Evolutionary conservation across 176 grass and related monocot genomes (phyloP), one percentile per base, ranked within the genome.

Genomic region (Elymus sibiricus): DNA sequence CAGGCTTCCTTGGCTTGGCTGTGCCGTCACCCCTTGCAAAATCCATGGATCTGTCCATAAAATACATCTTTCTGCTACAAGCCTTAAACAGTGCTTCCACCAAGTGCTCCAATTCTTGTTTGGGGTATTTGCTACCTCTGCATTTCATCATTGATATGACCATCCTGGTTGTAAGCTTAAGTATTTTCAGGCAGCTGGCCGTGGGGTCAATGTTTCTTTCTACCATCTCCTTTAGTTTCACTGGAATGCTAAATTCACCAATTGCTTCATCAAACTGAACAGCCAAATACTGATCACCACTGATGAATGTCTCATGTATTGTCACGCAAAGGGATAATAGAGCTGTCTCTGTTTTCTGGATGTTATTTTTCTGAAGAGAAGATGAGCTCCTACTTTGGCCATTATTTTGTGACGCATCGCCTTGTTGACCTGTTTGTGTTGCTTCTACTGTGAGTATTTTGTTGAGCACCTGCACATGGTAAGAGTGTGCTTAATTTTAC

Each of bases 181-280:
- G 1, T 26, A 22, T 27, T 19, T 2, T 19, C 4, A 79, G 34
- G 21, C 21, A 9, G 11, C 10, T 62, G 0, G 59, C 3, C 10
- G 5, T 39, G 0, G 32, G 3, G 5, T 6, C 8, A 1, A 0
- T 40, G 22, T 40, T 78, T n/a, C n/a, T 15, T 62, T 9, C 0
- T 1, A 60, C 53, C 6, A 40, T 39, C 3, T 2, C 22, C 6
- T 2, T 5, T 12, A 79, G 76, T 7, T 63, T 25, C 56, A 3
- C 8, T 0, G 12, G 1, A 25, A 79, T 2, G 34, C 56, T 63
- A 12, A 25, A 62, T 8, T 7, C 35, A 40, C 5, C 60, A 2
- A 60, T 11, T 60, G 9, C 56, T 0, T 0, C 1, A 1, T 51
- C 5, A 51, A 76, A 22, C 0, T 21, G 44, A 5, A 1, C 4